These are phyloP conservation scores for Phaffia rhodozyma DNA, from an alignment of 1,284 basidiomycete species.

Conservation along the genomic window DNA sequence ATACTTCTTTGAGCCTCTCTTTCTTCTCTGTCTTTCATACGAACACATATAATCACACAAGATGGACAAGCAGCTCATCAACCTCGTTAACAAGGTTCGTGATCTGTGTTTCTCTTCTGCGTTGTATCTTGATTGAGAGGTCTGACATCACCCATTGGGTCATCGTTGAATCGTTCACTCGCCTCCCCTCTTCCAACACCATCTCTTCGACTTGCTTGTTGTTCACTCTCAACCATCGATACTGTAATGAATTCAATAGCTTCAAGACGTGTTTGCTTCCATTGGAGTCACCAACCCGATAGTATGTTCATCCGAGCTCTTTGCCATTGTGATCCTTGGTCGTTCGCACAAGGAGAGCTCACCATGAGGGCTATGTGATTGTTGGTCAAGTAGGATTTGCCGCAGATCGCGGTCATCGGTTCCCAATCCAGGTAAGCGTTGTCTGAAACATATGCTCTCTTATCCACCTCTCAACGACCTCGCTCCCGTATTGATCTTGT, in stretches of 20 bases:
- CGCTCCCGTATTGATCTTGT: not conserved
- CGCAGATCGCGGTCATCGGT: constrained; percentile 45
- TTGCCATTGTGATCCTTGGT: not conserved
- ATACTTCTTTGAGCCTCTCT: not conserved
- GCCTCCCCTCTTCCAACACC: not conserved
- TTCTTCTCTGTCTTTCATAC: not conserved
- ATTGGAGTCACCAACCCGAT: constrained; percentile 39
- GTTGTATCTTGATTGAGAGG: not conserved
- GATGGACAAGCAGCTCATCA: constrained; percentile 38
- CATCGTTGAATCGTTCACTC: not conserved
- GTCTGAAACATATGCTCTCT: not conserved
- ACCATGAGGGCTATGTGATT: not conserved
- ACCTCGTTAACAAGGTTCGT: constrained; percentile 37
- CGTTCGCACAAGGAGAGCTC: not conserved
- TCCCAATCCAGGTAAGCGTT: constrained; percentile 39
- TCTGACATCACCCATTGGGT: not conserved
- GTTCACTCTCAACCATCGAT: not conserved
- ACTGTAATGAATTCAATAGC: constrained; percentile 23
- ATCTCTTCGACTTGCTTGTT: not conserved
- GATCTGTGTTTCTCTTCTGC: not conserved
- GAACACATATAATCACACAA: not conserved
- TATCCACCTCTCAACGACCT: not conserved
- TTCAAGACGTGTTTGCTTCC: constrained; percentile 44
- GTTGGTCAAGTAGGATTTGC: constrained; percentile 36
- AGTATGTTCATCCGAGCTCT: constrained; percentile 23